phyloP scores from a whole-genome alignment of 176 grass and related monocot species.

The Neostapfia colusana region DNA sequence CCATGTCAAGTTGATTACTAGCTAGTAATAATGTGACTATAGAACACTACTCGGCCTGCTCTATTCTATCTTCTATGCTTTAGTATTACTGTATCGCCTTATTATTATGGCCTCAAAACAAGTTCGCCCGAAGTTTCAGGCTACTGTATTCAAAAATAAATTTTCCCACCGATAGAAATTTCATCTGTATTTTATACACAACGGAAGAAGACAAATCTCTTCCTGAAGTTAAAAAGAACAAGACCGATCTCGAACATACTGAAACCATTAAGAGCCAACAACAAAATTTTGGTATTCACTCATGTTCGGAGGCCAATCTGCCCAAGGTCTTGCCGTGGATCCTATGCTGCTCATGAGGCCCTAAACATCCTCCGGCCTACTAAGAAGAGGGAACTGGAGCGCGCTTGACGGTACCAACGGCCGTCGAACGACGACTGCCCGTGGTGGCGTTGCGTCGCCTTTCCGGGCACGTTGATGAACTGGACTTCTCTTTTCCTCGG shows the following conservation, averaged over 20 bases:
- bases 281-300: background rate
- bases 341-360: no score
- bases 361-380: no score
- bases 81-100: background rate
- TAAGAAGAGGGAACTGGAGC: no score
- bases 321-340: background rate
- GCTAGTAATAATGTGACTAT: no score
- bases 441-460: background rate
- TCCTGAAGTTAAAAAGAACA: no score
- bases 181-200: no score
- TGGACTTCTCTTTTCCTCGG: constrained; percentile 2
- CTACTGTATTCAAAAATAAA: no score
- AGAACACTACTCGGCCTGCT: background rate
- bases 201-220: no score
- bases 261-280: background rate
- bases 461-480: background rate
- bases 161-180: no score
- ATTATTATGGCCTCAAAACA: no score
- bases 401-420: background rate
- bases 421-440: background rate
- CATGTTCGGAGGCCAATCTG: background rate
- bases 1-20: background rate
- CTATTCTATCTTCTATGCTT: background rate
- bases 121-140: no score
- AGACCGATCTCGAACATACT: background rate